Evolutionary conservation across 1,284 basidiomycete genomes (phyloP).

Genomic region (Ceratorhiza oryzae-sativae): DNA sequence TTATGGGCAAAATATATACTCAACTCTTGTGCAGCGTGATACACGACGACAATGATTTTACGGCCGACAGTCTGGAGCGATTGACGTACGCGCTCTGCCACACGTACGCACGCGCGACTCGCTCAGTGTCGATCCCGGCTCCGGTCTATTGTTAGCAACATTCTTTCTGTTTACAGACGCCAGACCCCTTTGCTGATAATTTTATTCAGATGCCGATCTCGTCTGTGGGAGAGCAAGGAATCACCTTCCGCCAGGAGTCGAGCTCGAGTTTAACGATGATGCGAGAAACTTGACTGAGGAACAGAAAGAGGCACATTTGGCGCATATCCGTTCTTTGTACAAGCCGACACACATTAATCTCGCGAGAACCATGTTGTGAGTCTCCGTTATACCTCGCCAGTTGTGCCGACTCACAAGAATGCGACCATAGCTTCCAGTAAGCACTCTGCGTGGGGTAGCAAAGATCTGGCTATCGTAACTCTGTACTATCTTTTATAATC

Average conservation of each 20-base stretch:
- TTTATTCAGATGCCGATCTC: constrained; percentile 43
- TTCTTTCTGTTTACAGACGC: background rate
- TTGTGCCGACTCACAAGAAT: background rate
- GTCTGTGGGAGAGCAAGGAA: constrained; percentile 79
- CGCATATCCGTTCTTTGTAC: constrained; percentile 18
- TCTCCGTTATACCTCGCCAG: background rate
- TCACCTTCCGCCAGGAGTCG: constrained; percentile 52
- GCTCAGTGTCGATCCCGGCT: constrained; percentile 49
- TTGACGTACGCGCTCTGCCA: constrained; percentile 48
- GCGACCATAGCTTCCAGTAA: background rate
- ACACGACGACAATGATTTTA: constrained; percentile 56
- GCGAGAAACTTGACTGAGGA: constrained; percentile 1
- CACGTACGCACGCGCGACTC: constrained; percentile 49
- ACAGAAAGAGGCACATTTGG: constrained; percentile 3
- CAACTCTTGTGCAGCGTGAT: constrained; percentile 63
- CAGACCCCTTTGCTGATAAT: background rate
- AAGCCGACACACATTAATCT: constrained; percentile 19
- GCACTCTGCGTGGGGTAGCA: no score
- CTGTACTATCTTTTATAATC: no score
- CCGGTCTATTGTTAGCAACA: constrained; percentile 47
- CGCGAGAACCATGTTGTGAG: constrained; percentile 33
- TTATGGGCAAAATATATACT: no score
- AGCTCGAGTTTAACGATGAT: constrained; percentile 12
- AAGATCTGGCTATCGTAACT: no score
- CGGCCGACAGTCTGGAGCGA: constrained; percentile 43